These are phyloP conservation scores for Wallemia mellicola DNA, from an alignment of 1,284 basidiomycete genomes.

Conservation along the genomic window DNA sequence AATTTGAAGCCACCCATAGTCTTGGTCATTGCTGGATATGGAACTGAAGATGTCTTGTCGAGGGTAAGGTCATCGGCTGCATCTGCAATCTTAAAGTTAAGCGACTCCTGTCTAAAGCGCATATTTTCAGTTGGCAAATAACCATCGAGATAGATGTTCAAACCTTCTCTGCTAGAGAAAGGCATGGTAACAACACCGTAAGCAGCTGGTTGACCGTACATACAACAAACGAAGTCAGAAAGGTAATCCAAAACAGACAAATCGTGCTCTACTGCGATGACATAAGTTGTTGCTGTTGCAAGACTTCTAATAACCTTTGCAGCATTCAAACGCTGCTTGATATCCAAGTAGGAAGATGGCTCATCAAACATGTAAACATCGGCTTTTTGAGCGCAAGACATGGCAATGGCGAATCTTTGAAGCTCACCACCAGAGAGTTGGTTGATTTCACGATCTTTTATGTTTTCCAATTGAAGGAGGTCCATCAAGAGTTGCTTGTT, in stretches of 20 bases:
- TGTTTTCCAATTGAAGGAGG: conserved; percentile 54
- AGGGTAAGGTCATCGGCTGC: conserved; percentile 57
- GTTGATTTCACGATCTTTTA: conserved; percentile 47
- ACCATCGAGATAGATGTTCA: conserved; percentile 93
- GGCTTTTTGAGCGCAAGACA: conserved; percentile 68
- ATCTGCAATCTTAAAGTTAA: conserved; percentile 87
- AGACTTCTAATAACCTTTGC: conserved; percentile 78
- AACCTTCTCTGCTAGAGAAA: conserved; percentile 88
- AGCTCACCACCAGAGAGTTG: conserved; percentile 84
- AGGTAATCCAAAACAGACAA: conserved; percentile 85
- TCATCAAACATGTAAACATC: conserved; percentile 93
- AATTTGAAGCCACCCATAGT: conserved; percentile 80
- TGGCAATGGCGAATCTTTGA: conserved; percentile 79
- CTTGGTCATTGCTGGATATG: conserved; percentile 81
- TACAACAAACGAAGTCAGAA: conserved; percentile 82
- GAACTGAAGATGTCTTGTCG: conserved; percentile 56
- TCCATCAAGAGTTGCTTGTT: conserved; percentile 55
- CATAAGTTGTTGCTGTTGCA: conserved; percentile 49
- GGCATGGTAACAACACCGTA: conserved; percentile 97
- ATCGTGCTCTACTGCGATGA: conserved; percentile 92
- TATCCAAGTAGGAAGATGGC: conserved; percentile 83
- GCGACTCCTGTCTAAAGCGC: conserved; percentile 74
- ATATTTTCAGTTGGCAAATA: conserved; percentile 95
- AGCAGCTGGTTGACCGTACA: conserved; percentile 87
- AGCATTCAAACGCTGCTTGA: conserved; percentile 75